phyloP scores from a whole-genome alignment of 2,329 filamentous ascomycete species.

The Penicillium aurantiogriseum region DNA sequence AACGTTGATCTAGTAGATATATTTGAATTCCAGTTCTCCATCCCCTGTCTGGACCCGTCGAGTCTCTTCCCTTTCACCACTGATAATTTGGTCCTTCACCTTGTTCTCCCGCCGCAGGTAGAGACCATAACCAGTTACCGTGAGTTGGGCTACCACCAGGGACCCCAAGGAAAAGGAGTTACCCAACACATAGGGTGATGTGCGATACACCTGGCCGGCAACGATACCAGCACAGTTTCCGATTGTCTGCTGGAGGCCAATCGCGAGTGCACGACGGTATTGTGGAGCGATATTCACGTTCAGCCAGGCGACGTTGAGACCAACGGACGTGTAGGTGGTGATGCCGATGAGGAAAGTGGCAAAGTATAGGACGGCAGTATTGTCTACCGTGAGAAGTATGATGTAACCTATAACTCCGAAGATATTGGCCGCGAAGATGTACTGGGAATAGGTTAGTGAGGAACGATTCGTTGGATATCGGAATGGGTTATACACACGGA shows the following conservation, averaged over 20 bases:
- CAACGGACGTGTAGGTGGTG: constrained; percentile 50
- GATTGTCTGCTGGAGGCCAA: constrained; percentile 49
- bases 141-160: constrained; percentile 34
- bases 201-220: constrained; percentile 48
- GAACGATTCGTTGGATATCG: neutral
- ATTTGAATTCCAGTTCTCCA: constrained; percentile 49
- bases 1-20: constrained; percentile 36
- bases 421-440: constrained; percentile 39
- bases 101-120: constrained; percentile 47
- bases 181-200: constrained; percentile 37
- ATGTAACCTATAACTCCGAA: constrained; percentile 53
- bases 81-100: constrained; percentile 40
- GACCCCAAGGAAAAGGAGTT: constrained; percentile 41
- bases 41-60: constrained; percentile 50
- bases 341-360: constrained; percentile 51
- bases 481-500: constrained; percentile 15
- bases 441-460: constrained; percentile 24
- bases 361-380: constrained; percentile 52
- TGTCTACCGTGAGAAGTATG: constrained; percentile 49
- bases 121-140: constrained; percentile 43
- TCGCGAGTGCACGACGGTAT: constrained; percentile 49
- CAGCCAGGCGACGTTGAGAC: constrained; percentile 49
- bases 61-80: constrained; percentile 46
- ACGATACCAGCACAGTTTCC: constrained; percentile 52
- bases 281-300: constrained; percentile 51